phyloP scores from a whole-genome alignment of 2,329 filamentous ascomycete species.

The Penicillium polonicum region DNA sequence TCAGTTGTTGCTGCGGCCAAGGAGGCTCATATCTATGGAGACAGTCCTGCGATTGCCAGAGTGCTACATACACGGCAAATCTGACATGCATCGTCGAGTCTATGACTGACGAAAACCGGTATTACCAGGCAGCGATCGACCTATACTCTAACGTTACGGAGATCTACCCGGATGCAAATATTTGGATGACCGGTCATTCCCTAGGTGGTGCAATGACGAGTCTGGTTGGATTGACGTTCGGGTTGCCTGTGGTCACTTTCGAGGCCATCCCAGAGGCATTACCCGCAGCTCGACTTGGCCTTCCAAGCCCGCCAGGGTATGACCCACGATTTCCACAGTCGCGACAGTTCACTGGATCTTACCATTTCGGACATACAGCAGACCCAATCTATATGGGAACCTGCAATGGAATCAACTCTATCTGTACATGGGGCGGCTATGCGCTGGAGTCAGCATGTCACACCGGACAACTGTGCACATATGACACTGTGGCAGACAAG shows the following conservation, averaged over 20 bases:
- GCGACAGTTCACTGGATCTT: conserved; percentile 71
- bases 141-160: conserved; percentile 90
- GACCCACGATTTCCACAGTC: conserved; percentile 70
- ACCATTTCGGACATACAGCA: conserved; percentile 92
- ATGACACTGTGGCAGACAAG: conserved; percentile 87
- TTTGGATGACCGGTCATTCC: conserved; percentile 92
- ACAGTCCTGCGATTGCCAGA: conserved; percentile 90
- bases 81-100: conserved; percentile 79
- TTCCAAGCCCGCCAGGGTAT: conserved; percentile 78
- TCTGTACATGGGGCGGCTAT: conserved; percentile 88
- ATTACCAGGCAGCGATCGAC: conserved; percentile 85
- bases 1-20: conserved; percentile 95
- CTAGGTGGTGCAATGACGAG: conserved; percentile 85
- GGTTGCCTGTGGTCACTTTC: conserved; percentile 85
- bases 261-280: conserved; percentile 90
- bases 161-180: conserved; percentile 76
- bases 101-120: conserved; percentile 77
- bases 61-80: conserved; percentile 84
- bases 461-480: conserved; percentile 80
- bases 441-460: conserved; percentile 93
- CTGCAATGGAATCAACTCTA: conserved; percentile 85
- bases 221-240: conserved; percentile 87
- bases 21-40: conserved; percentile 88
- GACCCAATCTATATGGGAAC: conserved; percentile 93
- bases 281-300: conserved; percentile 76